Evolutionary conservation across 257 asterid genomes (phyloP).

Genomic region (Nemophila menziesii): DNA sequence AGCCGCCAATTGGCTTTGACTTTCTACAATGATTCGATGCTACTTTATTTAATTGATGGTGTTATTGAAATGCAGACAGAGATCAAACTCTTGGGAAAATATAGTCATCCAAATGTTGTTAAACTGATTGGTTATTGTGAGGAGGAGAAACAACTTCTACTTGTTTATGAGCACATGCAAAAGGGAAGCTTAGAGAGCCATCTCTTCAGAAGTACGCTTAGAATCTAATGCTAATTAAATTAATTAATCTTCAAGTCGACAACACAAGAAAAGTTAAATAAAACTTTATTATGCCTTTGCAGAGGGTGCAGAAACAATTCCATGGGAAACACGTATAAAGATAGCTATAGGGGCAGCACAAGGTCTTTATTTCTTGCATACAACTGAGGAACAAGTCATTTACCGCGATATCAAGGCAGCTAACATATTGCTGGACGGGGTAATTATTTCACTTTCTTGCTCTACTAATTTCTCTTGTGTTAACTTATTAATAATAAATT

Average conservation of each 20-base stretch:
- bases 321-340: constrained; percentile 13
- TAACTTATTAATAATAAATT: not conserved
- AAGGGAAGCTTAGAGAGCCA: constrained; percentile 7
- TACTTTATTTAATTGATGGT: not conserved
- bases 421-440: constrained; percentile 14
- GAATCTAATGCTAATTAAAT: not conserved
- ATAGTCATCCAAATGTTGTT: constrained; percentile 14
- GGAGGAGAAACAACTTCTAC: constrained; percentile 5
- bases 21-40: too few relatives aligned
- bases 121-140: constrained; percentile 6
- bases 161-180: constrained; percentile 14
- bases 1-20: too few relatives aligned
- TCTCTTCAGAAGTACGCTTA: not conserved
- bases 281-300: not conserved
- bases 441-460: not conserved
- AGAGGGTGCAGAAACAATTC: constrained; percentile 2
- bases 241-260: not conserved
- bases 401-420: constrained; percentile 11
- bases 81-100: constrained; percentile 11
- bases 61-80: constrained; percentile 7
- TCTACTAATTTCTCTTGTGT: not conserved
- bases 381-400: constrained; percentile 9
- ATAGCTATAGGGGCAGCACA: constrained; percentile 11
- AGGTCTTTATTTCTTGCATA: constrained; percentile 12
- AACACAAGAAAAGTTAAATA: too few relatives aligned